Evolutionary conservation across 345 rosid genomes (phyloP), one percentile per base, ranked within the genome.

Genomic region (Turnera subulata): DNA sequence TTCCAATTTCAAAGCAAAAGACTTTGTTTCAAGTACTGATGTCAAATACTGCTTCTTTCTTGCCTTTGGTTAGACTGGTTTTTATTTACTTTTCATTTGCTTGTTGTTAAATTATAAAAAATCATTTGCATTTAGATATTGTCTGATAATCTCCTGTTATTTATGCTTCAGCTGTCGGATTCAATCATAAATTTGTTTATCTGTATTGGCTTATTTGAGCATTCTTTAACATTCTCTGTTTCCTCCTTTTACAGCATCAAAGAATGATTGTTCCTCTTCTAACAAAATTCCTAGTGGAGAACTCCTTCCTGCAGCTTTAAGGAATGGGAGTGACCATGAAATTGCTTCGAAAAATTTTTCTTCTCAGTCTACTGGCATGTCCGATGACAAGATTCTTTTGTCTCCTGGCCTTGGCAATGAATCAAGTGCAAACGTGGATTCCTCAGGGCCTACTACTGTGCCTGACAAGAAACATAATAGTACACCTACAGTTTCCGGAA

Each of bases 401-500:
- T 11, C 56, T 25, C 21, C 59, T 1, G 53, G 56, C 18, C 38
- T 21, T 11, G 26, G 40, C 14, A 25, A 14, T 0, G 25, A 8
- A 50, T 61, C 65, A 50, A 38, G 55, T 42, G 24, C 48, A 19
- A 50, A 24, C 37, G 39, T 37, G 23, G 40, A 50, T 23, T 24
- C 56, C 17, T 50, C 47, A 37, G 48, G 24, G 22, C 6, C 40
- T 17, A 23, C 33, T 25, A 49, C 24, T 16, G 21, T 19, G 1
- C 22, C 35, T 1, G 50, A 43, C 26, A 50, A 29, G n/a, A 42
- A 44, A 56, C 49, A 4, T 16, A 4, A 24, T 17, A 18, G 29
- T n/a, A n/a, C 21, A 44, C 18, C 38, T 44, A 8, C 26, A 25
- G 50, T 50, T 44, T n/a, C 38, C 14, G 19, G 49, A 40, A 15